Conservation (phyloP, 2,329 filamentous ascomycete species). For the Exserohilum rostratum region DNA sequence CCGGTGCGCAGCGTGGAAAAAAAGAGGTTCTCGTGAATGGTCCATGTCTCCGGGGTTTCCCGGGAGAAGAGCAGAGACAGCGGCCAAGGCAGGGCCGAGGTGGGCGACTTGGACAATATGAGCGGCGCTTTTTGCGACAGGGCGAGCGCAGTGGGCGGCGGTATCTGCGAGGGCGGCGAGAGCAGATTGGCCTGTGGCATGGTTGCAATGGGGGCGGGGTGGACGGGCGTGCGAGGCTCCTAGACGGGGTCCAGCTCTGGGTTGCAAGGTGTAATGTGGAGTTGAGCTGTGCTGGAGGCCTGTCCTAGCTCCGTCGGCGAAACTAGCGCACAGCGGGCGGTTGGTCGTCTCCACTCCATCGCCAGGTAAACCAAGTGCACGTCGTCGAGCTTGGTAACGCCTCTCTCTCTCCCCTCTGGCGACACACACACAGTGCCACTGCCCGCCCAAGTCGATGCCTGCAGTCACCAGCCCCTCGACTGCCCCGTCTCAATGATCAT, state of each 20-base stretch:
- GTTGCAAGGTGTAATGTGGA: constrained; percentile 13
- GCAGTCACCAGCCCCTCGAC: constrained; percentile 16
- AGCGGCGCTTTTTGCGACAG: constrained; percentile 56
- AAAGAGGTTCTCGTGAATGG: constrained; percentile 83
- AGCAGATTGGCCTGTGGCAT: constrained; percentile 49
- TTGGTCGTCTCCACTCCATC: constrained; percentile 4
- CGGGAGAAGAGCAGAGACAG: constrained; percentile 57
- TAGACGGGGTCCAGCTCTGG: constrained; percentile 3
- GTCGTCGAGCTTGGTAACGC: constrained; percentile 4
- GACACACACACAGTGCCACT: no score
- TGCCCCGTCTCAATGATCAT: constrained; percentile 36
- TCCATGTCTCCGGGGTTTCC: constrained; percentile 83
- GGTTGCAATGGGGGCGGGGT: constrained; percentile 9
- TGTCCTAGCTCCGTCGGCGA: constrained; percentile 25
- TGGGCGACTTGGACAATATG: constrained; percentile 47
- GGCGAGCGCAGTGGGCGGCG: constrained; percentile 50
- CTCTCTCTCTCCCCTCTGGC: no score
- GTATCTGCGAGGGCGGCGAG: constrained; percentile 48
- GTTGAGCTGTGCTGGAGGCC: constrained; percentile 11
- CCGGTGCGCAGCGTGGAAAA: constrained; percentile 82
- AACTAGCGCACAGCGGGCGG: constrained; percentile 15
- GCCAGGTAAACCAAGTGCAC: constrained; percentile 11
- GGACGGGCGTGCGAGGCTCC: constrained; percentile 1
- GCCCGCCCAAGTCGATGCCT: neutral
- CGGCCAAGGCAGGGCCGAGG: constrained; percentile 56